Evolutionary conservation across 768 basidiomycete genomes (phyloP).

Genomic region (Cystofilobasidium bisporidii): DNA sequence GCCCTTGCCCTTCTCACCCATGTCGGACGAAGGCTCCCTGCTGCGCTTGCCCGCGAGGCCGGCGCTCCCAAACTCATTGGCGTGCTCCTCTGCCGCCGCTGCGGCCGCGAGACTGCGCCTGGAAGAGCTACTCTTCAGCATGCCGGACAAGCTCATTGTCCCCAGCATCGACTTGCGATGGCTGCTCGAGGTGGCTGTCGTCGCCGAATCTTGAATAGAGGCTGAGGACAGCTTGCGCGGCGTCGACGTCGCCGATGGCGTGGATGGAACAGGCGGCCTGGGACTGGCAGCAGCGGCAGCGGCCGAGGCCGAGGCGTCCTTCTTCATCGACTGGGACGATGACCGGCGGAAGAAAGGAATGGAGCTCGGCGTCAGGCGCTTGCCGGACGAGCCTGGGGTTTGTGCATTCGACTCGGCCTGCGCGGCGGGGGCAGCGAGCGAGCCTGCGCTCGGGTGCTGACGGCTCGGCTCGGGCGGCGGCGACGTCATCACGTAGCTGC

Average conservation of each 20-base stretch:
- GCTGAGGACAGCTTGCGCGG: slow-evolving; percentile 19
- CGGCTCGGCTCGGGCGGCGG: slow-evolving; percentile 27
- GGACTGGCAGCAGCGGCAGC: slow-evolving; percentile 29
- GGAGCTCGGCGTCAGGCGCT: slow-evolving; percentile 78
- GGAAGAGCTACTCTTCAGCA: slow-evolving; percentile 20
- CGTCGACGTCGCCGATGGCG: slow-evolving; percentile 33
- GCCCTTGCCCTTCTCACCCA: slow-evolving; percentile 47
- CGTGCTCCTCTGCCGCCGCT: not conserved
- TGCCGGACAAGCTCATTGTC: slow-evolving; percentile 33
- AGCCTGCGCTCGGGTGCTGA: slow-evolving; percentile 18
- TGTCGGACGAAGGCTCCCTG: not conserved
- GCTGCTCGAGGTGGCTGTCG: slow-evolving; percentile 35
- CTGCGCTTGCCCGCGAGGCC: not conserved
- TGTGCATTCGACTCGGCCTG: not conserved
- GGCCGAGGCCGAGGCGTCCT: slow-evolving; percentile 44
- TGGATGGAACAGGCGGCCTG: slow-evolving; percentile 48
- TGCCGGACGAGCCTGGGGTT: slow-evolving; percentile 35
- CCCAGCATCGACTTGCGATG: slow-evolving; percentile 37
- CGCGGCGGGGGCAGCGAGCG: slow-evolving; percentile 20
- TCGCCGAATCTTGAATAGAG: slow-evolving; percentile 1
- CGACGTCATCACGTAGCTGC: slow-evolving; percentile 22
- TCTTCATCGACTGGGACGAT: slow-evolving; percentile 75
- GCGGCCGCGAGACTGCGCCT: slow-evolving; percentile 17
- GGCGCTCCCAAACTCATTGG: slow-evolving; percentile 32
- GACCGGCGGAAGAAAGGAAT: slow-evolving; percentile 91